Evolutionary conservation across 495 filamentous ascomycete genomes (phyloP).

Genomic region (Talaromyces trachyspermus): DNA sequence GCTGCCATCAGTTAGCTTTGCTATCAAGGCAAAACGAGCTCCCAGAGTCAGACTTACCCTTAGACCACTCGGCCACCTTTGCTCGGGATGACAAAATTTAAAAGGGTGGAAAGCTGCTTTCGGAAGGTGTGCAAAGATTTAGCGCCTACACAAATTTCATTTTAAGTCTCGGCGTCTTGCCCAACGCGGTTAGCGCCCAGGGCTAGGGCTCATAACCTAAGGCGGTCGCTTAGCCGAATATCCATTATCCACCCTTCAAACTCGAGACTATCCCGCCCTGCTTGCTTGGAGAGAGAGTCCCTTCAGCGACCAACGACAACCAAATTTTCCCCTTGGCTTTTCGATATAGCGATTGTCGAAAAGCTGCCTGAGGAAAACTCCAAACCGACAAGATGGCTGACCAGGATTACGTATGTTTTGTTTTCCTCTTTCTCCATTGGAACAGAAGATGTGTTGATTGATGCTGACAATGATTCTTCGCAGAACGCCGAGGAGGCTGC

Average conservation of each 20-base stretch:
- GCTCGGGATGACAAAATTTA: too few species aligned
- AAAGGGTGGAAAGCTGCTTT: too few species aligned
- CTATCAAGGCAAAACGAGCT: too few species aligned
- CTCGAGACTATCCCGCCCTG: conserved; percentile 17
- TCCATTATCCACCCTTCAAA: conserved; percentile 40
- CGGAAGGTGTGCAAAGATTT: too few species aligned
- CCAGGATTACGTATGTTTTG: conserved; percentile 74
- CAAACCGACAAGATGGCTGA: conserved; percentile 81
- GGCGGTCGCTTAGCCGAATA: conserved; percentile 40
- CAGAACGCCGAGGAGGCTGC: conserved; percentile 93
- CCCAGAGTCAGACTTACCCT: too few species aligned
- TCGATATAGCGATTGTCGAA: conserved; percentile 40
- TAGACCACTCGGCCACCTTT: too few species aligned
- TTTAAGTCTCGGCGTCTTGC: too few species aligned
- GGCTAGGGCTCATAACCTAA: conserved; percentile 36
- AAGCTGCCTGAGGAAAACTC: conserved; percentile 43
- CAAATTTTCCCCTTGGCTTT: conserved; percentile 42
- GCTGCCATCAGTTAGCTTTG: too few species aligned
- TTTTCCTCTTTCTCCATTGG: conserved; percentile 5
- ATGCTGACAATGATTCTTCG: conserved; percentile 32
- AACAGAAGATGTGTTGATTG: conserved; percentile 6
- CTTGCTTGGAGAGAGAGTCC: conserved; percentile 17
- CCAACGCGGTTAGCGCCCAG: conserved; percentile 23
- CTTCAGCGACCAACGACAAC: conserved; percentile 41
- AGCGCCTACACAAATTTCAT: too few species aligned